A percentile compares a stretch with the other conserved stretches of the same genome.
Evolutionary conservation across 768 basidiomycete genomes (phyloP).

Genomic region (Russula sp.): DNA sequence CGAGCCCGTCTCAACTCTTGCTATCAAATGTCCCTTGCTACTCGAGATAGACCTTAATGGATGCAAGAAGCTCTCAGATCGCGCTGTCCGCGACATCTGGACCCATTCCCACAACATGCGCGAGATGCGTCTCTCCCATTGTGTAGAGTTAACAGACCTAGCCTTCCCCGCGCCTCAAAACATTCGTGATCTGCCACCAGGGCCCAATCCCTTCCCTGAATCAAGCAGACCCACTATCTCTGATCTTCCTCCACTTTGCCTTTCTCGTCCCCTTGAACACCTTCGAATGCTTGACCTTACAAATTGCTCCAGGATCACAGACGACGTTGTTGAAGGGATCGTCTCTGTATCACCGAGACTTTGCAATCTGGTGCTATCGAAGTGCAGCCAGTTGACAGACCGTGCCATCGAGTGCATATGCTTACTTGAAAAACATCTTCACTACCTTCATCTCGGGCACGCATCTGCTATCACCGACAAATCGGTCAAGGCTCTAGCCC

Average conservation of each 20-base stretch:
- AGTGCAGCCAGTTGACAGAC: conserved; percentile 76
- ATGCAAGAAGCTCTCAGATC: conserved; percentile 75
- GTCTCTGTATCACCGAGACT: conserved; percentile 76
- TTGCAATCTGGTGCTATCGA: conserved; percentile 80
- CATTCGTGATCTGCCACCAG: conserved; percentile 39
- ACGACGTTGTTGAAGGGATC: conserved; percentile 79
- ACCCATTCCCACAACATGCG: conserved; percentile 73
- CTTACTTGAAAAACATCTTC: conserved; percentile 80
- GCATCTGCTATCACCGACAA: conserved; percentile 84
- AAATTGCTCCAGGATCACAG: conserved; percentile 71
- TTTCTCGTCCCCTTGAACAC: conserved; percentile 66
- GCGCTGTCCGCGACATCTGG: conserved; percentile 80
- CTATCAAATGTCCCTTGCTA: conserved; percentile 72
- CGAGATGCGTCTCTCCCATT: conserved; percentile 83
- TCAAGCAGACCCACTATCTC: conserved; percentile 32
- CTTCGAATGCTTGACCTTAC: conserved; percentile 93
- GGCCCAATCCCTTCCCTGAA: conserved; percentile 32
- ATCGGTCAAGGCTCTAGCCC: conserved; percentile 76
- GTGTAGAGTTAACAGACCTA: conserved; percentile 70
- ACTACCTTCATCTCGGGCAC: conserved; percentile 94
- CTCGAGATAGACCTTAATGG: conserved; percentile 92
- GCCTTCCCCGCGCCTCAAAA: conserved; percentile 75
- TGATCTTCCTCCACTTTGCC: conserved; percentile 59
- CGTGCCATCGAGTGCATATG: conserved; percentile 78
- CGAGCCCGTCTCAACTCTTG: conserved; percentile 65